Evolutionary conservation across 371 early-diverging fungal genomes (phyloP).

Genomic region (Haplosporangium sp.): DNA sequence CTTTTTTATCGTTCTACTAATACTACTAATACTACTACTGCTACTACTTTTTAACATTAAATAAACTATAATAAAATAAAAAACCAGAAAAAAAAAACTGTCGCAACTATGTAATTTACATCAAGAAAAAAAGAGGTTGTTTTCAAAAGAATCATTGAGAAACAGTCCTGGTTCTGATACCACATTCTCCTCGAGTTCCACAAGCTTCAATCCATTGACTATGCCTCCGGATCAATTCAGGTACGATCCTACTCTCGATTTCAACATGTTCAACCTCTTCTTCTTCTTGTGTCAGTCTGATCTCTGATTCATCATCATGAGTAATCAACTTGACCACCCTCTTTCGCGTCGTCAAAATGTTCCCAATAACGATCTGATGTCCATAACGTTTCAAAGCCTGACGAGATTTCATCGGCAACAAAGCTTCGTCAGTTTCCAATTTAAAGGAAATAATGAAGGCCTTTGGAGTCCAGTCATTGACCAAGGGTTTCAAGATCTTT

Average conservation of each 20-base stretch:
- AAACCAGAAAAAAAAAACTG: slow-evolving; percentile 4
- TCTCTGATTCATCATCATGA: slow-evolving; percentile 62
- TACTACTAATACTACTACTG: neutral
- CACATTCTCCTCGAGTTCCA: slow-evolving; percentile 42
- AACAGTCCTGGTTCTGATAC: slow-evolving; percentile 18
- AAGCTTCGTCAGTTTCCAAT: slow-evolving; percentile 91
- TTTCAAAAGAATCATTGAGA: neutral
- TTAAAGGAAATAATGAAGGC: slow-evolving; percentile 97
- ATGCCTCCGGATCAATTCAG: slow-evolving; percentile 80
- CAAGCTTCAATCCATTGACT: slow-evolving; percentile 67
- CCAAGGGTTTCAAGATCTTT: slow-evolving; percentile 93
- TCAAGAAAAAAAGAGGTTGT: too few relatives aligned
- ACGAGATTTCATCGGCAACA: slow-evolving; percentile 86
- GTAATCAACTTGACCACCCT: slow-evolving; percentile 83
- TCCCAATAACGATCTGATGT: slow-evolving; percentile 97
- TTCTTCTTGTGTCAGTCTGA: slow-evolving; percentile 77
- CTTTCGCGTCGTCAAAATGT: slow-evolving; percentile 92
- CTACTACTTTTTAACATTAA: neutral
- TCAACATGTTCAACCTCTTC: slow-evolving; percentile 69
- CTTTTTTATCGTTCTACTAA: too few relatives aligned
- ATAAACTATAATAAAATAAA: neutral
- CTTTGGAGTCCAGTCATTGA: slow-evolving; percentile 88
- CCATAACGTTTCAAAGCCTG: slow-evolving; percentile 89
- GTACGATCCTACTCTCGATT: slow-evolving; percentile 90
- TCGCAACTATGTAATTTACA: neutral